Base-by-base conservation (phyloP, 2,329 filamentous ascomycete genomes). In the Calcarisporium arbuscula region DNA sequence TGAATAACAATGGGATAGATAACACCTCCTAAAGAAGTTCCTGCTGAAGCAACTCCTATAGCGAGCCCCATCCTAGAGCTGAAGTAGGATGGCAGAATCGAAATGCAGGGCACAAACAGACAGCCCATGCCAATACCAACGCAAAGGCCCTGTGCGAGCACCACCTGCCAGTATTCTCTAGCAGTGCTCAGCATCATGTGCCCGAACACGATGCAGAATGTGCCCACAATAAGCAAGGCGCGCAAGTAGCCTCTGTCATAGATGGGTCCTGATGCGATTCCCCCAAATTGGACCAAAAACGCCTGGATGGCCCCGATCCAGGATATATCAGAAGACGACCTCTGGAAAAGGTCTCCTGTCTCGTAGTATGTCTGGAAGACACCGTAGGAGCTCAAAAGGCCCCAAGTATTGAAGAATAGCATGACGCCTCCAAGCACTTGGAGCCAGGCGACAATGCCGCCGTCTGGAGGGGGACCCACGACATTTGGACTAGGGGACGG, bases 301-400 rank as follows among this genome's bases (percentile, higher is more conserved):
- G 56, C 56, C 36, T 72, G 68, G 6, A 69, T 45, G 5, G 65
- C 64, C 12, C 68, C 68, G 12, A 73, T 66, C 50, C 52, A 53
- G 1, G 48, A 48, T n/a, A 41, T 63, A 48, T 15, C 47, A 29
- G 37, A 48, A 35, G 47, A 71, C 39, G 29, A 57, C 42, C 42
- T 57, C 55, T 34, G 8, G 4, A 36, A 41, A 8, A 47, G 32
- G 14, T 30, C 52, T 8, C 52, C 60, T 21, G 54, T 58, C 34
- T 57, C 49, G 43, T 77, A 78, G 54, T 74, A 74, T 3, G 65
- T 66, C 43, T 78, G 71, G 43, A 71, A 79, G 3, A 70, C 64
- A 6, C 70, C 69, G 36, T 73, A 77, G 6, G 67, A 46, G 38
- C 50, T 59, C 21, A 58, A 36, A 4, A 63, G 46, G 2, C 61